These are phyloP conservation scores for Knoxia roxburghii DNA, from an alignment of 257 asterid genomes.

Conservation along the genomic window DNA sequence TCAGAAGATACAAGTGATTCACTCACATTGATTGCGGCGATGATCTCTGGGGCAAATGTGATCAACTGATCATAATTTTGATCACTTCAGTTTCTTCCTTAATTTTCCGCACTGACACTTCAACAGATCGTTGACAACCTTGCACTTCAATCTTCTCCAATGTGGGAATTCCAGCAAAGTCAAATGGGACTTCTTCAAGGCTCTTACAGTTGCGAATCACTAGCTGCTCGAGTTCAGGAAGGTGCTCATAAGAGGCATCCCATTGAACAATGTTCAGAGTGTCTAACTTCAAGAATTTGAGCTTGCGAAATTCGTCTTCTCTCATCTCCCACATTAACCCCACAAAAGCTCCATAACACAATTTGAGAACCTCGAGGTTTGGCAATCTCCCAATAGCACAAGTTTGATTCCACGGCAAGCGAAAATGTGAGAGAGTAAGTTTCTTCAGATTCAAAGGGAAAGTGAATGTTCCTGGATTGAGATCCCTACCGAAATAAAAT, in stretches of 20 bases:
- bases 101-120: background rate
- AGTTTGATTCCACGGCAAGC: background rate
- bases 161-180: background rate
- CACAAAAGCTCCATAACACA: background rate
- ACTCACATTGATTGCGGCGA: background rate
- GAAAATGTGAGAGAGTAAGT: background rate
- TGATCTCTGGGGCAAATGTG: background rate
- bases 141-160: background rate
- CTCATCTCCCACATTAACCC: slow-evolving; percentile 2
- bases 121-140: background rate
- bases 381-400: background rate
- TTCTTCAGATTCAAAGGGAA: slow-evolving; percentile 1
- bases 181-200: background rate
- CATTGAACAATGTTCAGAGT: background rate
- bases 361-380: slow-evolving; percentile 1
- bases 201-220: background rate
- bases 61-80: background rate
- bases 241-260: background rate
- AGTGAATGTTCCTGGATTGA: background rate
- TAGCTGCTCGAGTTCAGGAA: background rate
- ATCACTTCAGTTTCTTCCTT: background rate
- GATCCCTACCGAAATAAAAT: background rate
- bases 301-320: background rate
- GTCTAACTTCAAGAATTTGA: background rate
- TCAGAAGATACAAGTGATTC: too few relatives aligned